phyloP scores from a whole-genome alignment of 2,329 filamentous ascomycete species.

The Clonostachys sp. region DNA sequence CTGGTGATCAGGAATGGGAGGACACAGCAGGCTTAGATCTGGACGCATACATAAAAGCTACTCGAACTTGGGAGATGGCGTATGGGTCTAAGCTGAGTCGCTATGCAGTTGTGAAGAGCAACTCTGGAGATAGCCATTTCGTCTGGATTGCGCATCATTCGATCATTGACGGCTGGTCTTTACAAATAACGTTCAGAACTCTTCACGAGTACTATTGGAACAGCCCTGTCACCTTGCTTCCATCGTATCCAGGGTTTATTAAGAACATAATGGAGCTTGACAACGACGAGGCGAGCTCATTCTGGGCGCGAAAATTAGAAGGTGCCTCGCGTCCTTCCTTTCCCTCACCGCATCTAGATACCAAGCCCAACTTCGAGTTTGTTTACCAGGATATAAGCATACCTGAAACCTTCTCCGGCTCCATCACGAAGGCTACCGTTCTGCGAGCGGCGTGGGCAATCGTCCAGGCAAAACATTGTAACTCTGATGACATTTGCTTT shows the following conservation, averaged over 20 bases:
- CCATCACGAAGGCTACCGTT: slow-evolving; percentile 10
- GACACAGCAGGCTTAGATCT: not conserved
- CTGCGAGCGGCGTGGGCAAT: slow-evolving; percentile 3
- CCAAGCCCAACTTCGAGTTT: not conserved
- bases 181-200: not conserved
- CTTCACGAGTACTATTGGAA: not conserved
- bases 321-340: not conserved
- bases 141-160: slow-evolving; percentile 9
- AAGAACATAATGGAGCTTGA: slow-evolving; percentile 28
- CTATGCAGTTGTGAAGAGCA: not conserved
- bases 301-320: not conserved
- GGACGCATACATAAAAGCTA: not conserved
- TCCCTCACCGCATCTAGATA: not conserved
- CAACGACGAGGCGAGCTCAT: not conserved
- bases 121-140: slow-evolving; percentile 1
- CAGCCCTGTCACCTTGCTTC: not conserved
- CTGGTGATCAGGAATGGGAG: not conserved
- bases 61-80: not conserved
- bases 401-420: not conserved
- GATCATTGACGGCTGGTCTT: slow-evolving; percentile 8
- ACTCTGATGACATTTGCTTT: slow-evolving; percentile 16
- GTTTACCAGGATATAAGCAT: not conserved
- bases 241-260: slow-evolving; percentile 31
- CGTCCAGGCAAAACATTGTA: slow-evolving; percentile 20
- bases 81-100: not conserved